Base-by-base conservation (phyloP, 2,329 filamentous ascomycete species). In the Diaporthe longicolla region DNA sequence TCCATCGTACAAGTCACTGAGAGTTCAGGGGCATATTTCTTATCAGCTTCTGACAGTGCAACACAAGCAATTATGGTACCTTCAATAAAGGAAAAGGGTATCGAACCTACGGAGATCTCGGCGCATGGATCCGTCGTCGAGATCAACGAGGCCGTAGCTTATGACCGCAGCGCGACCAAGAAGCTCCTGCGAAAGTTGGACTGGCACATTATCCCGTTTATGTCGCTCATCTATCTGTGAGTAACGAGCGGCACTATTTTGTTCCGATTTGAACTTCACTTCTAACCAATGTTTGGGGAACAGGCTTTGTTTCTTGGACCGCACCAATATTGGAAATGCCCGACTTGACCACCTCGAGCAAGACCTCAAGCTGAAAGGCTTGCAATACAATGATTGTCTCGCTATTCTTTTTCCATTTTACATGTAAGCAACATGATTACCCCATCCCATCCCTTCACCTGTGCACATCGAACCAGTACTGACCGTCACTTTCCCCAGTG, bases 221-320 rank as follows among this genome's bases (percentile, higher is more conserved):
- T 92, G 75, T 87, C 89, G 5, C 79, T 92, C 0, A 85, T 92
- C 24, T 91, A 91, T 76, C 82, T 92, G 82, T 85, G 3, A 26
- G 71, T 61, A 2, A 2, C 19, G 19, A 4, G 0, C 11, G 1
- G 7, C 8, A 6, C 2, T 7, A 2, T 21, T 4, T 45, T 5
- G 4, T 5, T 17, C 7, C n/a, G 1, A 3, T 2, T 7, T 3
- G 17, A 19, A 11, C 7, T n/a, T 8, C 6, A 43, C 6, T 6
- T 1, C 7, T 50, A 19, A 61, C 52, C 29, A 29, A 29, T 29
- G 54, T 17, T 17, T 2, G 17, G 15, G 21, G 19, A 8, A 73
- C 4, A 74, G 73, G 24, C 73, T 74, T 15, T 74, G 73, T 61
- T 74, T 90, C 80, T 82, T 88, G 69, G 85, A 87, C 76, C 82